Conservation (phyloP, 805 yeast genomes). For the Kodamaea restingae region DNA sequence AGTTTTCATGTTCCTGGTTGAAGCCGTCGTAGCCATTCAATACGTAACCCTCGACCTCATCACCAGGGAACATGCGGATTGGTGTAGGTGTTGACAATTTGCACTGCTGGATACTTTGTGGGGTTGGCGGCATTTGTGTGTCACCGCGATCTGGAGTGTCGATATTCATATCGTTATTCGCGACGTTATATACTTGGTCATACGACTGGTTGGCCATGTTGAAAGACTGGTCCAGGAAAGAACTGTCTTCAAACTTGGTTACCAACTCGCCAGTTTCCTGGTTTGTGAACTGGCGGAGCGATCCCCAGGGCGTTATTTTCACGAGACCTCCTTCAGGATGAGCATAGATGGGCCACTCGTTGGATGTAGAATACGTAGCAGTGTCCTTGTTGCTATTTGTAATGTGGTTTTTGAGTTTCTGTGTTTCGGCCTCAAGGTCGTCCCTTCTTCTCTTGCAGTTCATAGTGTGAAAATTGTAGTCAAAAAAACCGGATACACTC, state of each 20-base stretch:
- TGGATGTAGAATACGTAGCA: slow-evolving; percentile 14
- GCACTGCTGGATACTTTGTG: slow-evolving; percentile 13
- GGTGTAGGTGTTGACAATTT: slow-evolving; percentile 9
- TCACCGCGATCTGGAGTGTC: slow-evolving; percentile 5
- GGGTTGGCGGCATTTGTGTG: slow-evolving; percentile 15
- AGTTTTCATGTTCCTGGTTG: slow-evolving; percentile 26
- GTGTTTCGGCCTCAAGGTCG: slow-evolving; percentile 18
- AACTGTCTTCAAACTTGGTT: slow-evolving; percentile 45
- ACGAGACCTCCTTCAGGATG: slow-evolving; percentile 63
- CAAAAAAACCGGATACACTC: slow-evolving; percentile 7
- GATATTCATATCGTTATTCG: slow-evolving; percentile 3
- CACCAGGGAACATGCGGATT: slow-evolving; percentile 20
- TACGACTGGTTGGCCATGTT: slow-evolving; percentile 2
- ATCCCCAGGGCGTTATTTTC: slow-evolving; percentile 63
- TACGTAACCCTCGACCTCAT: slow-evolving; percentile 38
- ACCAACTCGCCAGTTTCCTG: slow-evolving; percentile 42
- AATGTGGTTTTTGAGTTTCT: slow-evolving; percentile 17
- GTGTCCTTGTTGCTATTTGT: slow-evolving; percentile 15
- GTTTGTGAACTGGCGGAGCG: slow-evolving; percentile 44
- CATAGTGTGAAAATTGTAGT: slow-evolving; percentile 2
- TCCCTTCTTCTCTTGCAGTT: slow-evolving; percentile 22
- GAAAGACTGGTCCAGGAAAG: slow-evolving; percentile 21
- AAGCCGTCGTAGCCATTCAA: slow-evolving; percentile 27
- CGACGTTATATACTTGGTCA: slow-evolving; percentile 2
- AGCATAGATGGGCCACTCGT: slow-evolving; percentile 52